These are phyloP conservation scores for Myxozyma kluyveri DNA, from an alignment of 805 yeast genomes.

Conservation along the genomic window DNA sequence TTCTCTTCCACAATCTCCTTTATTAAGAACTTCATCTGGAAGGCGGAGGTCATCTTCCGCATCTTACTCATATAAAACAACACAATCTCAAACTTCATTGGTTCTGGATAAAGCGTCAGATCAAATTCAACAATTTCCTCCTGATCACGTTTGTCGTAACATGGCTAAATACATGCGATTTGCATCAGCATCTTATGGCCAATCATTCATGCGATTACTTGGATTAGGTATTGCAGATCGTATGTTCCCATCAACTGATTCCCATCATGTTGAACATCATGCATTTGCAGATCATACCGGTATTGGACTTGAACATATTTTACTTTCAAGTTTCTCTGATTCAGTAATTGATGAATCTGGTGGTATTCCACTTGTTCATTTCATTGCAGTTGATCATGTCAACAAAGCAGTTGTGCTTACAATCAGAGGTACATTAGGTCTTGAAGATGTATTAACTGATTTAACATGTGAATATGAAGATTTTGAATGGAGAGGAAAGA, in stretches of 20 bases:
- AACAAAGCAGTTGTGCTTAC: constrained; percentile 38
- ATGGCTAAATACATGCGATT: constrained; percentile 37
- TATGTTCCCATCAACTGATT: constrained; percentile 30
- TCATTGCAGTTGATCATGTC: constrained; percentile 37
- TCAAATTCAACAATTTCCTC: constrained; percentile 32
- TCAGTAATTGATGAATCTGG: constrained; percentile 30
- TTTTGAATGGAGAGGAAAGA: constrained; percentile 35
- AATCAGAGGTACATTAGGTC: constrained; percentile 38
- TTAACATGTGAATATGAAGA: constrained; percentile 37
- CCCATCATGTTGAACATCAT: constrained; percentile 37
- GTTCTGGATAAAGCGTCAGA: constrained; percentile 21
- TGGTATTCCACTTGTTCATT: constrained; percentile 38
- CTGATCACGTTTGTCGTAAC: constrained; percentile 34
- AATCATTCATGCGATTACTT: constrained; percentile 37
- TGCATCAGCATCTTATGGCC: constrained; percentile 40
- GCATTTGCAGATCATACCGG: constrained; percentile 38
- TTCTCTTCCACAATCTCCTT: constrained; percentile 7
- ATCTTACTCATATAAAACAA: constrained; percentile 22
- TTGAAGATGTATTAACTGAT: constrained; percentile 38
- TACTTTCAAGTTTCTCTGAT: constrained; percentile 37
- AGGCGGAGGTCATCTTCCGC: constrained; percentile 13
- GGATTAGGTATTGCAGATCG: constrained; percentile 34
- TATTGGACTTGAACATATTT: constrained; percentile 34
- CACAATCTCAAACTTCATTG: constrained; percentile 27
- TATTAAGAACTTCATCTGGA: neutral